phyloP scores from a whole-genome alignment of 169 alveolate genomes.

The Babesia ovis region DNA sequence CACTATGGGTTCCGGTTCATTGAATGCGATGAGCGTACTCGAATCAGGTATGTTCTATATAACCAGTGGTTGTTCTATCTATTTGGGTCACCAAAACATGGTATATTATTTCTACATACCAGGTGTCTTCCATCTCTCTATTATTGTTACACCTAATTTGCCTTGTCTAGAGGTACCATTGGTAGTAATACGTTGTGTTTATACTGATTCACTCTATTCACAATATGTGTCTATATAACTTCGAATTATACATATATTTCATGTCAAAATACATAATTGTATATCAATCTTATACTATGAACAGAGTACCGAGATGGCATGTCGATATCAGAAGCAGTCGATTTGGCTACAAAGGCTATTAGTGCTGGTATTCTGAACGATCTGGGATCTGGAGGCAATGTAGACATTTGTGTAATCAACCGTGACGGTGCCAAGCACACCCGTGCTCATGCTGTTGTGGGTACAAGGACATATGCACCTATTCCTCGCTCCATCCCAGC shows the following conservation, averaged over 20 bases:
- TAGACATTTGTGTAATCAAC: conserved; percentile 89
- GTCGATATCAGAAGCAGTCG: conserved; percentile 91
- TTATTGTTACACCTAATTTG: too few relatives aligned
- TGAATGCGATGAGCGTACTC: conserved; percentile 95
- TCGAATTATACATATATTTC: too few relatives aligned
- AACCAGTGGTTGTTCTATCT: too few relatives aligned
- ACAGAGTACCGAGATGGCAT: conserved; percentile 87
- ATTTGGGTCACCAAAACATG: too few relatives aligned
- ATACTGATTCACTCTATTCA: too few relatives aligned
- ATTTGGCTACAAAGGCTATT: conserved; percentile 89
- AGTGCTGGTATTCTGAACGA: conserved; percentile 97
- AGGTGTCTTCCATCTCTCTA: too few relatives aligned
- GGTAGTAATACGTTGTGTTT: too few relatives aligned
- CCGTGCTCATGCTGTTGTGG: conserved; percentile 78
- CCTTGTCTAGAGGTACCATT: too few relatives aligned
- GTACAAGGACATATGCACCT: conserved; percentile 77
- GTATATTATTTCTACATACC: too few relatives aligned
- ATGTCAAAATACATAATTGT: too few relatives aligned
- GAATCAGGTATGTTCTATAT: conserved; percentile 85
- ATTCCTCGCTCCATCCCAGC: conserved; percentile 73
- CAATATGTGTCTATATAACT: too few relatives aligned
- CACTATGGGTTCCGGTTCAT: conserved; percentile 98
- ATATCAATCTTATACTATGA: too few relatives aligned
- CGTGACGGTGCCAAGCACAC: conserved; percentile 84
- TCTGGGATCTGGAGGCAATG: conserved; percentile 95